Conservation (phyloP, 1,284 basidiomycete species). For the Ustilago loliicola region DNA sequence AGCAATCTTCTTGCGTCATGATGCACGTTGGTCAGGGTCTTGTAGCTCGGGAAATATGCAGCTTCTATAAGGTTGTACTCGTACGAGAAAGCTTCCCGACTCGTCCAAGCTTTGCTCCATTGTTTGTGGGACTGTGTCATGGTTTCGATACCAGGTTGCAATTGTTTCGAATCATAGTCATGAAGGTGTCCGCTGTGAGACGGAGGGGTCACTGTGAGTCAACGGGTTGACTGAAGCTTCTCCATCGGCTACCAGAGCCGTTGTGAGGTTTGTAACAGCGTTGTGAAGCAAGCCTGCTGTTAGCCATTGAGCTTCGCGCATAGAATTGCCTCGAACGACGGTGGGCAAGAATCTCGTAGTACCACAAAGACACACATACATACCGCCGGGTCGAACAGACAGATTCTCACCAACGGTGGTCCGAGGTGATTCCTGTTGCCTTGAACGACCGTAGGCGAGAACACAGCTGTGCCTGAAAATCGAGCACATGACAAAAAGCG, state of each 20-base stretch:
- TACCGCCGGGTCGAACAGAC: neutral
- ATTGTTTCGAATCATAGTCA: slow-evolving; percentile 7
- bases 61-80: neutral
- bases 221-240: neutral
- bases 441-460: neutral
- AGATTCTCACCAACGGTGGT: neutral
- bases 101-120: neutral
- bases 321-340: no score
- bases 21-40: slow-evolving; percentile 3
- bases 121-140: slow-evolving; percentile 18
- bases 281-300: no score
- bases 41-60: neutral
- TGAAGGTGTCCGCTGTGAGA: neutral
- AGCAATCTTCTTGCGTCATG: slow-evolving; percentile 7
- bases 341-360: no score
- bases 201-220: neutral
- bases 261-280: neutral
- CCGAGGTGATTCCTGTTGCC: neutral
- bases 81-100: slow-evolving; percentile 12
- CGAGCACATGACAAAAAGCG: neutral
- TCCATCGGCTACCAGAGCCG: neutral
- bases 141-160: neutral
- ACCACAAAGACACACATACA: neutral
- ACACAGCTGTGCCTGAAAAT: neutral
- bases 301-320: no score